Evolutionary conservation across 495 filamentous ascomycete species (phyloP).

Genomic region (Stereocaulon alpinum): DNA sequence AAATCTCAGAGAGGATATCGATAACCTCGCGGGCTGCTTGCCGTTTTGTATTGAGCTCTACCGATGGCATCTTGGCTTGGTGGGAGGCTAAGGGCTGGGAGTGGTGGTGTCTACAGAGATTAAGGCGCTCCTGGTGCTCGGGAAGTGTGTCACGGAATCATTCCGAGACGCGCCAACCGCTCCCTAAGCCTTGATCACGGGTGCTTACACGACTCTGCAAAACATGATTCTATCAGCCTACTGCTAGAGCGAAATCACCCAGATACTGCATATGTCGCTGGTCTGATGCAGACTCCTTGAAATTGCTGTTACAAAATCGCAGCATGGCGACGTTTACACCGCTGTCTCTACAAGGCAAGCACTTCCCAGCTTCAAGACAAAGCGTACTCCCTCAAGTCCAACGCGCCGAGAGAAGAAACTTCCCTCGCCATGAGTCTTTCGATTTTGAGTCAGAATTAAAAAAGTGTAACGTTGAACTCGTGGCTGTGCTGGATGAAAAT

Average conservation of each 20-base stretch:
- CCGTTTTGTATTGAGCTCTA: slow-evolving; percentile 43
- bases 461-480: slow-evolving; percentile 45
- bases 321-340: slow-evolving; percentile 12
- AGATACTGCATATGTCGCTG: no score
- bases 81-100: neutral
- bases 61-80: slow-evolving; percentile 6
- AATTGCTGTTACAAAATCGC: neutral
- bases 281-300: no score
- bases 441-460: slow-evolving; percentile 43
- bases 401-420: slow-evolving; percentile 47
- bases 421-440: slow-evolving; percentile 48
- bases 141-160: no score
- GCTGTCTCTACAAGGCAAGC: slow-evolving; percentile 2
- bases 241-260: no score
- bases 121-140: no score
- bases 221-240: no score
- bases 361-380: slow-evolving; percentile 10
- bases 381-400: slow-evolving; percentile 34
- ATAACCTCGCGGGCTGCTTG: slow-evolving; percentile 91
- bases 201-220: no score
- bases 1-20: slow-evolving; percentile 91
- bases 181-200: no score
- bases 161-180: neutral
- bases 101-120: no score
- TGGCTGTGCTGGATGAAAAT: slow-evolving; percentile 33